These are phyloP conservation scores for Schoenoplectus tabernaemontani DNA, from an alignment of 202 grass and related monocot species.

Conservation along the genomic window DNA sequence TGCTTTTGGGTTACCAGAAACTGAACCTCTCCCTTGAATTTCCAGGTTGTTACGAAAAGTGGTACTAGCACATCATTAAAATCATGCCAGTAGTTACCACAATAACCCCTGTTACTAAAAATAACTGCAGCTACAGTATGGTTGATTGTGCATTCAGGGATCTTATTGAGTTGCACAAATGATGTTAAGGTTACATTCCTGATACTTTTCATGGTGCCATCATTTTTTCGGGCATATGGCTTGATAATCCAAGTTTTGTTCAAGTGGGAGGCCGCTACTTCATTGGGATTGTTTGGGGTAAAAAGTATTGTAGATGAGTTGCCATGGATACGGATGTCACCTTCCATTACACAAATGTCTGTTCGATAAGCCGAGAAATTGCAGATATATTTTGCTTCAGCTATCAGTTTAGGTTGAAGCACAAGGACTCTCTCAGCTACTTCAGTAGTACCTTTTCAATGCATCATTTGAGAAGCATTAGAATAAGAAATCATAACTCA, in stretches of 20 bases:
- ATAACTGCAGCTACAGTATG: slow-evolving; percentile 51
- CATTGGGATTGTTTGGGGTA: slow-evolving; percentile 14
- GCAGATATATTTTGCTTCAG: slow-evolving; percentile 26
- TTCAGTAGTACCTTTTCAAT: neutral
- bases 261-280: neutral
- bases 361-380: slow-evolving; percentile 43
- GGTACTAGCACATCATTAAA: slow-evolving; percentile 81
- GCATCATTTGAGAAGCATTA: neutral
- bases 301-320: slow-evolving; percentile 52
- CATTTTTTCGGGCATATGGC: slow-evolving; percentile 71
- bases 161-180: slow-evolving; percentile 4
- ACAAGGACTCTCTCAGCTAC: neutral
- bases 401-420: neutral
- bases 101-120: slow-evolving; percentile 60
- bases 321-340: slow-evolving; percentile 57
- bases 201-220: slow-evolving; percentile 33
- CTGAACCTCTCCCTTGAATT: slow-evolving; percentile 57
- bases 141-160: slow-evolving; percentile 31
- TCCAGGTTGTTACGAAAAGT: slow-evolving; percentile 54
- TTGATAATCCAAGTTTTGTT: slow-evolving; percentile 39
- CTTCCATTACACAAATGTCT: slow-evolving; percentile 48
- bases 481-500: neutral
- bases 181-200: slow-evolving; percentile 23
- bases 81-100: slow-evolving; percentile 81
- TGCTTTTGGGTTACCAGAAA: slow-evolving; percentile 57